Evolutionary conservation across 164 flowering plant genomes (phyloP), one percentile per base, ranked within the genome.

Genomic region (Kalanchoe fedtschenkoi): DNA sequence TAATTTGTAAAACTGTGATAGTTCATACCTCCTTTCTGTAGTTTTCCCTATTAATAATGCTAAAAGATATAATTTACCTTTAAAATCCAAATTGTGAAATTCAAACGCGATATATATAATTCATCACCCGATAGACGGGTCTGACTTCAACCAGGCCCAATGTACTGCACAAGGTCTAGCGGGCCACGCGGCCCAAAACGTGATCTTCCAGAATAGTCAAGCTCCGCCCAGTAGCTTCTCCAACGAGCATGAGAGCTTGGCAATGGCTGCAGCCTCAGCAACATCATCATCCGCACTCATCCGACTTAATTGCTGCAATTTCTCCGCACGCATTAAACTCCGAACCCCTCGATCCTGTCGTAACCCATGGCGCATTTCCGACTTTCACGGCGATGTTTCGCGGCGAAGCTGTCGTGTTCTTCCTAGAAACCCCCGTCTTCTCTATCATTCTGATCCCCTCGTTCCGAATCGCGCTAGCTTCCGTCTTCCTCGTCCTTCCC

Each of bases 401-500:
- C 56, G 17, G 32, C 56, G 56, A 51, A 51, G 3, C 26, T 15
- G 56, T 51, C 56, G 24, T 51, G 4, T 24, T 51, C 17, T 51
- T 51, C 56, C 16, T 51, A 51, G 56, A 51, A 51, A 51, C 56
- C 32, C 5, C 26, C 56, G 38, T 58, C 14, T 58, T 58, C 16
- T 58, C n/a, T 41, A 32, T 58, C 42, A 22, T 33, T 24, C 24
- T 37, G 38, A 19, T 58, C 61, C 61, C 34, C 61, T 32, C 61
- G 38, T 37, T 58, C 16, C 61, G 38, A 58, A 37, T 58, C 61
- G 38, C 61, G 22, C 6, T 58, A 21, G 42, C 28, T 58, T 58
- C 34, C 61, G n/a, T 58, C 61, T 58, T 58, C 61, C 61, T 58
- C 16, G 15, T 58, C 1, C 38, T 58, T 17, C 61, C 34, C 28